Evolutionary conservation across 2,329 filamentous ascomycete genomes (phyloP).

Genomic region (Pseudocercospora fuligena): DNA sequence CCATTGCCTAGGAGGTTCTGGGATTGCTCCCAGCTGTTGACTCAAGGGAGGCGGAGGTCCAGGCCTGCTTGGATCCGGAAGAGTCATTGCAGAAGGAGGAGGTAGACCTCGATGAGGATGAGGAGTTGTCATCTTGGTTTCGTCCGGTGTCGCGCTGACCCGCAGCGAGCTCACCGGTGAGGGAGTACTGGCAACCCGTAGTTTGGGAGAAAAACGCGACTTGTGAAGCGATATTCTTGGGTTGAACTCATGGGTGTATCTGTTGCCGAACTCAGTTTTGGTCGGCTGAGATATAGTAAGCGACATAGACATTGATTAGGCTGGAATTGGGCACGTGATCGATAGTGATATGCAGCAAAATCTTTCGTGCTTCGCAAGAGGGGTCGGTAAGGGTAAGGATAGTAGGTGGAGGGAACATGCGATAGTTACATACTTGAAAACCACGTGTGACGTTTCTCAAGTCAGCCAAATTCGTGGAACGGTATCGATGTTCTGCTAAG

Average conservation of each 20-base stretch:
- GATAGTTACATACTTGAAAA: constrained; percentile 27
- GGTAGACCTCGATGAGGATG: constrained; percentile 60
- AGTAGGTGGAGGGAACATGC: constrained; percentile 22
- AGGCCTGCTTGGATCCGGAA: constrained; percentile 53
- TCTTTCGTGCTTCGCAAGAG: constrained; percentile 17
- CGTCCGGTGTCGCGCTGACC: constrained; percentile 44
- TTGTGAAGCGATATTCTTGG: constrained; percentile 46
- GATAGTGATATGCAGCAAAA: constrained; percentile 11
- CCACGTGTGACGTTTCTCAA: constrained; percentile 25
- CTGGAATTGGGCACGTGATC: constrained; percentile 32
- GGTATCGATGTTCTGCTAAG: constrained; percentile 24
- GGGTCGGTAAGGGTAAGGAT: constrained; percentile 7
- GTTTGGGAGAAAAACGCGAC: constrained; percentile 48
- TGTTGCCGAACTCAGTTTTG: constrained; percentile 54
- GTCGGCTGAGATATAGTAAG: constrained; percentile 56
- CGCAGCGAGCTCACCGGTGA: constrained; percentile 45
- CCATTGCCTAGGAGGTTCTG: constrained; percentile 53
- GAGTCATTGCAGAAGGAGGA: constrained; percentile 58
- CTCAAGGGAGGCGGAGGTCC: constrained; percentile 44
- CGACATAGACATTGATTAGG: constrained; percentile 47
- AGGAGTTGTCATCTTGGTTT: constrained; percentile 53
- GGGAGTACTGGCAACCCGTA: constrained; percentile 43
- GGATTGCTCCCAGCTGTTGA: constrained; percentile 44
- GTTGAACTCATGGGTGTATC: constrained; percentile 54
- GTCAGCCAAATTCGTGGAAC: constrained; percentile 22